phyloP scores from a whole-genome alignment of 495 filamentous ascomycete genomes.

The Aspergillus cavernicola region DNA sequence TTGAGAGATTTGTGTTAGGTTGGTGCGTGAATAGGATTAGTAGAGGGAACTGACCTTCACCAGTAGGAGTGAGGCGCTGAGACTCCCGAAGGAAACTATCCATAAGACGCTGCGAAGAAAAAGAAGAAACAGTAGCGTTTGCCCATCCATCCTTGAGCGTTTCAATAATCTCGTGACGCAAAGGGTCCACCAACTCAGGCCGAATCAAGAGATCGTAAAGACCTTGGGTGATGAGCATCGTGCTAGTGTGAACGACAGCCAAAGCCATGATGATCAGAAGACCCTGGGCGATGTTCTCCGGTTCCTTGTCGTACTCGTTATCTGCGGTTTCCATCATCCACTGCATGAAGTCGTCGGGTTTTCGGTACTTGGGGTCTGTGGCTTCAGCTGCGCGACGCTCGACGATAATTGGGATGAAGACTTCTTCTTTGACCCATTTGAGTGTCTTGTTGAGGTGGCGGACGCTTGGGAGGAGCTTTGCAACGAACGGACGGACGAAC shows the following conservation, averaged over 20 bases:
- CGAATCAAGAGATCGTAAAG: conserved; percentile 30
- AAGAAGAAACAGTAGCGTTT: conserved; percentile 18
- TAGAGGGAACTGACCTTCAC: conserved; percentile 24
- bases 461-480: conserved; percentile 28
- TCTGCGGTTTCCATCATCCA: conserved; percentile 37
- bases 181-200: conserved; percentile 28
- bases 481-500: conserved; percentile 32
- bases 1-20: neutral
- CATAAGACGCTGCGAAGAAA: conserved; percentile 19
- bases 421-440: conserved; percentile 21
- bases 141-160: conserved; percentile 26
- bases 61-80: conserved; percentile 31
- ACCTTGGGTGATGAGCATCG: conserved; percentile 30
- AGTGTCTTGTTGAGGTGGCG: conserved; percentile 22
- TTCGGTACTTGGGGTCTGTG: conserved; percentile 19
- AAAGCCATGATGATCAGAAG: conserved; percentile 28
- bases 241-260: conserved; percentile 32
- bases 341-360: conserved; percentile 38
- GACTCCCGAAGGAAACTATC: conserved; percentile 41
- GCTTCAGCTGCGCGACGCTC: conserved; percentile 21
- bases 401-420: conserved; percentile 30
- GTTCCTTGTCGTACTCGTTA: conserved; percentile 20
- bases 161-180: conserved; percentile 28
- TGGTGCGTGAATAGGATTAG: neutral
- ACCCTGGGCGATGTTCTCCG: conserved; percentile 26